Evolutionary conservation across 2,329 filamentous ascomycete species (phyloP).

Genomic region (Pseudocercospora eumusae): DNA sequence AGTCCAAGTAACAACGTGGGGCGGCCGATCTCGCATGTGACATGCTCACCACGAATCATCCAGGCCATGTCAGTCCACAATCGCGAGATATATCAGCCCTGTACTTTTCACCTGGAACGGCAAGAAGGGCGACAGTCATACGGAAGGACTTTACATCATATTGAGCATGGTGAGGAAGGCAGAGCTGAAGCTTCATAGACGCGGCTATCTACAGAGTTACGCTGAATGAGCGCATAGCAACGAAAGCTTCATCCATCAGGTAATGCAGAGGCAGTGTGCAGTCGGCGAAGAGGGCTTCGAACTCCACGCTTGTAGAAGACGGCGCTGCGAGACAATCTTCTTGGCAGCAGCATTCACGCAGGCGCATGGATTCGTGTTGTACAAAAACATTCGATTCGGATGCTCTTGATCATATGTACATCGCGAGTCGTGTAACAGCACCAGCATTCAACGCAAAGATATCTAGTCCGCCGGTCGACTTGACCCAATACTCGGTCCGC

Average conservation of each 20-base stretch:
- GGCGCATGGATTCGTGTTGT: background rate
- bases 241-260: no score
- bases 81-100: background rate
- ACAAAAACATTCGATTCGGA: background rate
- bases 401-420: conserved; percentile 6
- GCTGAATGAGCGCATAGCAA: no score
- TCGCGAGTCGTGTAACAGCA: background rate
- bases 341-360: background rate
- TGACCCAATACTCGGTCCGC: background rate
- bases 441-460: conserved; percentile 3
- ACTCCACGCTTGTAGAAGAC: no score
- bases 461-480: background rate
- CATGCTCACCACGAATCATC: background rate
- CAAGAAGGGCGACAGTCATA: background rate
- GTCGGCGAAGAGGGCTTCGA: no score
- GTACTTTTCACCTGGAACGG: background rate
- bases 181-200: no score
- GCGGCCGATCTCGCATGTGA: conserved; percentile 5
- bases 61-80: background rate
- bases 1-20: background rate
- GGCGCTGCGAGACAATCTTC: background rate
- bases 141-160: background rate
- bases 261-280: no score
- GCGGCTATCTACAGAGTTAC: no score
- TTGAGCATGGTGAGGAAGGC: no score